These are phyloP conservation scores for Crithidia fasciculata DNA, from an alignment of 208 protist genomes.

Conservation along the genomic window DNA sequence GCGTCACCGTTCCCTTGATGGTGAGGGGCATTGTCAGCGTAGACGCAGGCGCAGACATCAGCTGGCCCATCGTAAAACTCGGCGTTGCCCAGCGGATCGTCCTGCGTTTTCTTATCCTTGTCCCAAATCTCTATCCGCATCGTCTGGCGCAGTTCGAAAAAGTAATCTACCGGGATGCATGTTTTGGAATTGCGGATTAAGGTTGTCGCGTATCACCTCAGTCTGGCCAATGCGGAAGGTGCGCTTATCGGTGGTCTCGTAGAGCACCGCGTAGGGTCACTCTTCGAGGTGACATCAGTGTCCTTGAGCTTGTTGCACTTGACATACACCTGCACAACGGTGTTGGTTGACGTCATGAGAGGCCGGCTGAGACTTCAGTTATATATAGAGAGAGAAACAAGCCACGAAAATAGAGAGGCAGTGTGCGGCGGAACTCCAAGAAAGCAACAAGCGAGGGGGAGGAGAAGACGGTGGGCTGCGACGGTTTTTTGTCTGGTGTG, in stretches of 20 bases:
- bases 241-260: not conserved
- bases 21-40: slow-evolving; percentile 26
- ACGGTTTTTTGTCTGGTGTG: not conserved
- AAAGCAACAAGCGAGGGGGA: not conserved
- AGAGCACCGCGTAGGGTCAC: slow-evolving; percentile 4
- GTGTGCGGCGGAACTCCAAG: not conserved
- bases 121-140: slow-evolving; percentile 35
- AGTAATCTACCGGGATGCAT: slow-evolving; percentile 29
- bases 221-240: not conserved
- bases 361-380: not conserved
- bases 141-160: slow-evolving; percentile 46
- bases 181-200: slow-evolving; percentile 50
- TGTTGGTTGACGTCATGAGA: not conserved
- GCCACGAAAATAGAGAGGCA: not conserved
- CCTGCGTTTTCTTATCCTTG: slow-evolving; percentile 23
- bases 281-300: slow-evolving; percentile 3
- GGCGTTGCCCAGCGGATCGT: slow-evolving; percentile 39
- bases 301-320: slow-evolving; percentile 9
- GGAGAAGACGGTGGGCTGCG: not conserved
- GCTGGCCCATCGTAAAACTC: slow-evolving; percentile 29
- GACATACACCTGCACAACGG: slow-evolving; percentile 2
- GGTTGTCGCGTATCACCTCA: slow-evolving; percentile 30
- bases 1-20: slow-evolving; percentile 32
- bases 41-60: slow-evolving; percentile 25
- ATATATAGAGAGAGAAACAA: not conserved